Conservation (phyloP, 768 basidiomycete species). For the Boletus bicolor region DNA sequence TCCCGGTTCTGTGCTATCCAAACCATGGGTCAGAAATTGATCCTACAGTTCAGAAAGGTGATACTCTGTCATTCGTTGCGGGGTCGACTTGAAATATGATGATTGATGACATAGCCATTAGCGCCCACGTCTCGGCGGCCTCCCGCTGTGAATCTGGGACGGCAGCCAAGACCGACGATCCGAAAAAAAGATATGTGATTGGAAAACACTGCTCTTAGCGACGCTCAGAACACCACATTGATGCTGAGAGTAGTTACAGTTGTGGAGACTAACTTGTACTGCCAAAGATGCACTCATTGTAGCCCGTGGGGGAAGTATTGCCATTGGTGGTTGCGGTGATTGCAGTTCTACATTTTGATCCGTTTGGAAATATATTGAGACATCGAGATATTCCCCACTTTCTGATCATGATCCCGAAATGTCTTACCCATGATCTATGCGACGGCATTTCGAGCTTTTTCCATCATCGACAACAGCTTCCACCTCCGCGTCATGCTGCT, state of each 20-base stretch:
- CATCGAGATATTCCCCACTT: too few relatives aligned
- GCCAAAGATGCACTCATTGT: too few relatives aligned
- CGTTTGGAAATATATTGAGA: too few relatives aligned
- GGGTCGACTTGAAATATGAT: neutral
- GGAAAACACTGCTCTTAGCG: neutral
- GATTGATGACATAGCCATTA: neutral
- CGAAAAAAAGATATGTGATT: neutral
- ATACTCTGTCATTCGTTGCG: neutral
- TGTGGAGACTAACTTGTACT: neutral
- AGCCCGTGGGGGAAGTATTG: neutral
- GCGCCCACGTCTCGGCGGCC: neutral
- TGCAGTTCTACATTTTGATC: too few relatives aligned
- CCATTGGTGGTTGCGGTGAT: neutral
- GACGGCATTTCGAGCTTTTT: too few relatives aligned
- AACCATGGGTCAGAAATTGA: too few relatives aligned
- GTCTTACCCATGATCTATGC: too few relatives aligned
- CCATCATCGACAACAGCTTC: too few relatives aligned
- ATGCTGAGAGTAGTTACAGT: neutral
- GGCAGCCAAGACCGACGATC: neutral
- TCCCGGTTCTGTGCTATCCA: slow-evolving; percentile 63
- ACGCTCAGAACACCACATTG: too few relatives aligned
- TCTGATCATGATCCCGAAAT: too few relatives aligned
- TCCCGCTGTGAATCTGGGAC: neutral
- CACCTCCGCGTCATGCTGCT: too few relatives aligned
- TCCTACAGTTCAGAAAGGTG: neutral